Evolutionary conservation across 352 stramenopile genomes (phyloP).

Genomic region (Phytopythium boreale): DNA sequence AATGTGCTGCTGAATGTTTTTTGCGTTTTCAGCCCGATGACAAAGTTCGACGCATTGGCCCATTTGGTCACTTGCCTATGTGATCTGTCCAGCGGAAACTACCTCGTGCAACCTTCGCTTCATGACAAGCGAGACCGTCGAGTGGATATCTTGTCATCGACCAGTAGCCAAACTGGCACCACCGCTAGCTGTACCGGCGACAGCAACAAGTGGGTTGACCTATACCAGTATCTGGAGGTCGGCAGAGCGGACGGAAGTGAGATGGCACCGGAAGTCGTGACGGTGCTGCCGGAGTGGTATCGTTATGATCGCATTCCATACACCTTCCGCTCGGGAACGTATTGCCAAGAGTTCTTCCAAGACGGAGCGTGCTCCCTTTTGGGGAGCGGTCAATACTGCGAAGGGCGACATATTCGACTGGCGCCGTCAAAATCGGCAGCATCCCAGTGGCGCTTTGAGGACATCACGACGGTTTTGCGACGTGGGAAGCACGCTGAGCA

Average conservation of each 20-base stretch:
- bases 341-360: slow-evolving; percentile 50
- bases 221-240: slow-evolving; percentile 30
- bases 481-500: slow-evolving; percentile 21
- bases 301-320: slow-evolving; percentile 46
- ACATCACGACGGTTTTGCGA: slow-evolving; percentile 19
- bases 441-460: slow-evolving; percentile 35
- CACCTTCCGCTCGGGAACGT: slow-evolving; percentile 50
- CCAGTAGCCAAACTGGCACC: not conserved
- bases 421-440: not conserved
- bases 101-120: slow-evolving; percentile 22
- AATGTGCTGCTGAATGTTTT: not conserved
- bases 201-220: slow-evolving; percentile 23
- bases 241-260: not conserved
- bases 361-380: slow-evolving; percentile 37
- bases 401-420: slow-evolving; percentile 36
- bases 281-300: slow-evolving; percentile 43
- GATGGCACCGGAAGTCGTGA: slow-evolving; percentile 5
- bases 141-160: slow-evolving; percentile 12
- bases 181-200: not conserved
- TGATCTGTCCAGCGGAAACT: slow-evolving; percentile 35
- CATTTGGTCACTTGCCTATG: slow-evolving; percentile 23
- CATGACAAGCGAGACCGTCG: not conserved
- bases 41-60: slow-evolving; percentile 35
- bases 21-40: slow-evolving; percentile 20
- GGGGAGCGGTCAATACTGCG: slow-evolving; percentile 28